Conservation (phyloP, 2,329 filamentous ascomycete species). For the Fusarium multiceps region DNA sequence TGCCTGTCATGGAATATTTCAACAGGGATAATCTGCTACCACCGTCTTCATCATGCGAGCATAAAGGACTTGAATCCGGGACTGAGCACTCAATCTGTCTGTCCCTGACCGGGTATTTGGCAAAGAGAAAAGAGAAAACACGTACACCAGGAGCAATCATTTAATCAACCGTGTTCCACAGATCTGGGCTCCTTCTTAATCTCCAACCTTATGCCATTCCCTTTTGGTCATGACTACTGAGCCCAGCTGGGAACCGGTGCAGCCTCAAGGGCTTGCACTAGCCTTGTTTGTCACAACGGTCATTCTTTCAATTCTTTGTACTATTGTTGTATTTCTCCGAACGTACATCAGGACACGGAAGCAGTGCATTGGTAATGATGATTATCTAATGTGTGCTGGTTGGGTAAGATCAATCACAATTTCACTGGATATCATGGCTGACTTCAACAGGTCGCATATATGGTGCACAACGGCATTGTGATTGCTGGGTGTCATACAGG, state of each 20-base stretch:
- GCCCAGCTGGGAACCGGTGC: neutral
- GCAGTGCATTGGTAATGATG: constrained; percentile 4
- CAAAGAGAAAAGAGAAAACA: neutral
- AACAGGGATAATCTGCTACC: too few species aligned
- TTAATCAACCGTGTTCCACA: too few species aligned
- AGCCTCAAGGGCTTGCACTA: constrained; percentile 7
- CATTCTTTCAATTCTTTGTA: constrained; percentile 4
- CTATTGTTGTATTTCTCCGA: neutral
- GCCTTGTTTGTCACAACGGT: constrained; percentile 2
- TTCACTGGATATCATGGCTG: neutral
- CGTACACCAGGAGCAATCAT: neutral
- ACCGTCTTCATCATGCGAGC: neutral
- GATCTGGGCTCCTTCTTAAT: neutral
- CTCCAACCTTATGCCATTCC: neutral
- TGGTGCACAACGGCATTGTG: constrained; percentile 12
- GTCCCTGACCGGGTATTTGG: neutral
- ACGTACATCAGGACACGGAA: neutral
- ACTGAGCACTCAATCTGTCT: neutral
- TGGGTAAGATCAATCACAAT: neutral
- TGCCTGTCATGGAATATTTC: too few species aligned
- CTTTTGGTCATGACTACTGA: neutral
- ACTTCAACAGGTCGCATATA: constrained; percentile 2
- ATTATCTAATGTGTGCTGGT: constrained; percentile 17
- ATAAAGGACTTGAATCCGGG: neutral
- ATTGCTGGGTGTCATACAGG: constrained; percentile 3